Percentiles rank a stretch among this genome's conserved stretches.
phyloP scores from a whole-genome alignment of 805 yeast genomes.

The Nakazawaea ambrosiae region DNA sequence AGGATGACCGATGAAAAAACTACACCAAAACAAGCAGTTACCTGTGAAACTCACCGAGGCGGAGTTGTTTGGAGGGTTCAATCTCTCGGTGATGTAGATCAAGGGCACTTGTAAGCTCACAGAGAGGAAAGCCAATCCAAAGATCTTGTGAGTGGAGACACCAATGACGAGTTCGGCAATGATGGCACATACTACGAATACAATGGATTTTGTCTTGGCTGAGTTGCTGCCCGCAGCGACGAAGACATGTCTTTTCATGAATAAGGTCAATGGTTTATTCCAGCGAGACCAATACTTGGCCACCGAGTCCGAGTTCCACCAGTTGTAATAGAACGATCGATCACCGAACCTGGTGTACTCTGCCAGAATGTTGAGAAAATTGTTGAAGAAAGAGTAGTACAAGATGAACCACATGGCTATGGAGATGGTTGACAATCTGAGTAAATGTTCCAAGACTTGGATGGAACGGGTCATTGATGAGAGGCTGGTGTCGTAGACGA shows the following conservation, averaged over 20 bases:
- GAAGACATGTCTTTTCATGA: constrained; percentile 31
- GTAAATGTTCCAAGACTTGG: constrained; percentile 23
- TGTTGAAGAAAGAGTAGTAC: constrained; percentile 35
- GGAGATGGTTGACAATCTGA: constrained; percentile 31
- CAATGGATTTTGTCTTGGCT: constrained; percentile 16
- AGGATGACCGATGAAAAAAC: constrained; percentile 40
- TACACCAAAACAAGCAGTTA: constrained; percentile 38
- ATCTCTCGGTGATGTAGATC: constrained; percentile 30
- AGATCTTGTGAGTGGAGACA: constrained; percentile 36
- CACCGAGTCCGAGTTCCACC: constrained; percentile 46
- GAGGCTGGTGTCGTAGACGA: constrained; percentile 18
- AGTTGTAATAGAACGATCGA: constrained; percentile 37
- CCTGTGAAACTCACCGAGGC: constrained; percentile 30
- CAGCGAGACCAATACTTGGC: constrained; percentile 40
- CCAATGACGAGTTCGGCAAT: constrained; percentile 41
- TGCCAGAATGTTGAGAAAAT: constrained; percentile 33
- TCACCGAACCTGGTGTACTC: constrained; percentile 37
- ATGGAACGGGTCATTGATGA: constrained; percentile 7
- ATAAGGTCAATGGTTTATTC: constrained; percentile 37
- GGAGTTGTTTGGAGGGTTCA: constrained; percentile 27
- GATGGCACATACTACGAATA: constrained; percentile 35
- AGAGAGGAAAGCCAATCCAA: constrained; percentile 37
- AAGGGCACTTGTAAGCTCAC: constrained; percentile 38
- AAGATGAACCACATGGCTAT: constrained; percentile 36
- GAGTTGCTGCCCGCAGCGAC: background rate